Conservation (phyloP, 2,329 filamentous ascomycete genomes). For the Cryphonectria nitschkei region DNA sequence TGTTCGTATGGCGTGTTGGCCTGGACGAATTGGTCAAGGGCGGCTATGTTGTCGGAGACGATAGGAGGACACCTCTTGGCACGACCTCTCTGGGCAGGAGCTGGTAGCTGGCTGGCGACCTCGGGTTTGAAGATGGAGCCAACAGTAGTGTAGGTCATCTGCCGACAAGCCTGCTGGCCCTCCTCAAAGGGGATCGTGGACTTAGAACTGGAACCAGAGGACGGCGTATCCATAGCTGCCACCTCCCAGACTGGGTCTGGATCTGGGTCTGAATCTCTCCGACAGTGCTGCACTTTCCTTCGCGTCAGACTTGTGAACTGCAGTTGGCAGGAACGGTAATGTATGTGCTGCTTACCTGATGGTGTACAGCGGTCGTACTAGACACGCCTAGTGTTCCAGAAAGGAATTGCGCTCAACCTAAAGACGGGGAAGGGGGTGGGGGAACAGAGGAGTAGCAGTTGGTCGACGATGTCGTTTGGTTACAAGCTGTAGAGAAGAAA, state of each 20-base stretch:
- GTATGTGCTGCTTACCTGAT: neutral
- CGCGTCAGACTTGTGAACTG: neutral
- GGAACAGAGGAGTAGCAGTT: too few species aligned
- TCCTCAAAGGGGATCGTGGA: slow-evolving; percentile 21
- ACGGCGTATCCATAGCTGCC: slow-evolving; percentile 8
- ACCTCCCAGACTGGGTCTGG: neutral
- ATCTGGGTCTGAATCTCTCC: neutral
- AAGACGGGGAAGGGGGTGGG: too few species aligned
- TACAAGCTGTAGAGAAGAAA: neutral
- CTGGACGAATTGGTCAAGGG: slow-evolving; percentile 44
- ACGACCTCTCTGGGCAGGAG: slow-evolving; percentile 55
- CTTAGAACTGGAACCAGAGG: slow-evolving; percentile 27
- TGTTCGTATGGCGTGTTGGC: slow-evolving; percentile 40
- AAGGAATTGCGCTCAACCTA: neutral
- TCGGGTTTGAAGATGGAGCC: slow-evolving; percentile 59
- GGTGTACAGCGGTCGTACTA: neutral
- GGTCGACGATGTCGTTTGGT: neutral
- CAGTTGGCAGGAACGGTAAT: neutral
- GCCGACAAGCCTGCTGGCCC: slow-evolving; percentile 32
- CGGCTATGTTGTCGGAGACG: slow-evolving; percentile 38
- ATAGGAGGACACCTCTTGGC: slow-evolving; percentile 46
- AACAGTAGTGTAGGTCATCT: slow-evolving; percentile 57
- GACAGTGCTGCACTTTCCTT: neutral
- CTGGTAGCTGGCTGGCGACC: slow-evolving; percentile 50
- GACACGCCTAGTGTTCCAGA: neutral